These are phyloP conservation scores for Calonectria pseudoreteaudii DNA, from an alignment of 2,329 filamentous ascomycete genomes.

Conservation along the genomic window DNA sequence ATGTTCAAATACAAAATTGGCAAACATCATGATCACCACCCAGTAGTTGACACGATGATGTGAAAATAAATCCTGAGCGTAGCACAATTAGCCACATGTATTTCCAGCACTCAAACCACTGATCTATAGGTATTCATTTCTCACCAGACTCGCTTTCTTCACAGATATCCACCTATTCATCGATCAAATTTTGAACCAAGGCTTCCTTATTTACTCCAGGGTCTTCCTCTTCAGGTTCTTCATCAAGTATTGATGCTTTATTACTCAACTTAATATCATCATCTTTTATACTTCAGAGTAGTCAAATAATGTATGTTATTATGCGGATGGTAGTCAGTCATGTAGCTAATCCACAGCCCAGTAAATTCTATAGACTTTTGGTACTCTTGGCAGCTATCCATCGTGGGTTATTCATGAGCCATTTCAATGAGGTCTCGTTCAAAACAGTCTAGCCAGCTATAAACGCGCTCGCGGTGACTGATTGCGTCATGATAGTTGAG, in stretches of 20 bases:
- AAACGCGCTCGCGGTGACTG: background rate
- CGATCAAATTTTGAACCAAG: background rate
- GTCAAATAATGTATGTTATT: background rate
- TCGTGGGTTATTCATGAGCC: background rate
- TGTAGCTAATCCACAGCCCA: background rate
- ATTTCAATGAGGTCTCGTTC: background rate
- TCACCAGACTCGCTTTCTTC: background rate
- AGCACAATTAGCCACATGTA: too few species aligned
- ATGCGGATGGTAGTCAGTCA: background rate
- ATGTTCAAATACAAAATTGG: too few species aligned
- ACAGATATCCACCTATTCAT: background rate
- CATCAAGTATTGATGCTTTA: too few species aligned
- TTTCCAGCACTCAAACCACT: background rate
- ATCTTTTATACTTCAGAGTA: background rate
- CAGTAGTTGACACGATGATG: too few species aligned
- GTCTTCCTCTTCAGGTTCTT: background rate
- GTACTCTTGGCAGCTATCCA: background rate
- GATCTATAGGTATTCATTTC: background rate
- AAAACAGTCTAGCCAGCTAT: background rate
- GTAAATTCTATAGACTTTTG: background rate
- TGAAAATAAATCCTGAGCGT: too few species aligned
- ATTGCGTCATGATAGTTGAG: background rate
- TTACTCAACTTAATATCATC: background rate
- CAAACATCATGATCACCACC: too few species aligned
- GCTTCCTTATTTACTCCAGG: background rate